Conservation (phyloP, 78 protist species). For the Salpingoeca rosetta region DNA sequence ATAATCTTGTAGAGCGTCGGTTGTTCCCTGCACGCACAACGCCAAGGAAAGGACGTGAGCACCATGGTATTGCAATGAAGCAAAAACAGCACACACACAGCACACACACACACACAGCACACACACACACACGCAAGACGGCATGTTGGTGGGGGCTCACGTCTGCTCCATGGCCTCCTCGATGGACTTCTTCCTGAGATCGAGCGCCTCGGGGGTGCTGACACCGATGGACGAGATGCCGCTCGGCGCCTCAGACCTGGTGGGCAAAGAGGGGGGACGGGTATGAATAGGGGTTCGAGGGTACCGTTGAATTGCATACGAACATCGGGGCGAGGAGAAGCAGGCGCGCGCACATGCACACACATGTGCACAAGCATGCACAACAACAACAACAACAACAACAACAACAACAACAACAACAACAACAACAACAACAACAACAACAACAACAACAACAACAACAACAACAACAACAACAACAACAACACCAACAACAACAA, state of each 20-base stretch:
- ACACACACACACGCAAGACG: too few species aligned
- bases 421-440: too few species aligned
- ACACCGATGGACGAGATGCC: conserved; percentile 8
- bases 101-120: too few species aligned
- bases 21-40: background rate
- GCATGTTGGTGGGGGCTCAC: background rate
- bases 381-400: too few species aligned
- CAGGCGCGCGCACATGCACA: too few species aligned
- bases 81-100: too few species aligned
- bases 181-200: conserved; percentile 11
- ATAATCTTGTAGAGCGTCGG: conserved; percentile 10
- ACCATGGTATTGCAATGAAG: background rate
- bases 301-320: background rate
- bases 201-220: conserved; percentile 12
- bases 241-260: conserved; percentile 10
- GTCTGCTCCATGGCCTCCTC: conserved; percentile 11
- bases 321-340: background rate
- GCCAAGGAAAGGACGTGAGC: background rate
- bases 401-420: too few species aligned
- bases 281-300: background rate
- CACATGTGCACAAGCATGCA: too few species aligned
- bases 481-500: too few species aligned
- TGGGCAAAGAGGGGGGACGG: background rate
- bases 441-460: too few species aligned
- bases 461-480: too few species aligned